Evolutionary conservation across 164 flowering plant genomes (phyloP).

Genomic region (Chloranthus sessilifolius): DNA sequence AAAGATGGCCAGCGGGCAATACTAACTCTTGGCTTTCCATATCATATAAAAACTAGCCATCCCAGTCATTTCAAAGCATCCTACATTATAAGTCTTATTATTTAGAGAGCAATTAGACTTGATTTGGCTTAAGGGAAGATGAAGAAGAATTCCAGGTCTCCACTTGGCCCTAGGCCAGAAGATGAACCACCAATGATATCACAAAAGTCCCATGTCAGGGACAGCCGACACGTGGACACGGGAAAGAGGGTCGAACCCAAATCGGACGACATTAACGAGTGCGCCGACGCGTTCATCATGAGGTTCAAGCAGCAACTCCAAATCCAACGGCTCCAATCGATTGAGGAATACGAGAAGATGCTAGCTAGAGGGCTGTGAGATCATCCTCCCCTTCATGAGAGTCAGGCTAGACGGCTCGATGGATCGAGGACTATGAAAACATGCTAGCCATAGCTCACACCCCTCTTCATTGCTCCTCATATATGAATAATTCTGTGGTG

Average conservation of each 20-base stretch:
- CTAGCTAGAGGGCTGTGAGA: constrained; percentile 43
- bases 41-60: neutral
- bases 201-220: constrained; percentile 3
- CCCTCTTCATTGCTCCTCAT: too few relatives aligned
- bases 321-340: constrained; percentile 71
- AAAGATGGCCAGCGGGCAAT: neutral
- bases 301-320: constrained; percentile 55
- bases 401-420: too few relatives aligned
- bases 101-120: neutral
- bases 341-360: constrained; percentile 66
- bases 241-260: constrained; percentile 28
- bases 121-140: neutral
- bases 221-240: constrained; percentile 3
- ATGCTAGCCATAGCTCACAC: too few relatives aligned
- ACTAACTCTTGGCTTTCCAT: neutral
- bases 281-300: constrained; percentile 72
- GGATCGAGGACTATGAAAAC: too few relatives aligned
- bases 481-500: too few relatives aligned
- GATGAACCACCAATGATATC: constrained; percentile 4
- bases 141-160: constrained; percentile 7
- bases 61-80: neutral
- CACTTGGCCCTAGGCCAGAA: constrained; percentile 7
- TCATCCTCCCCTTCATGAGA: too few relatives aligned
- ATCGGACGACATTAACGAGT: constrained; percentile 47
- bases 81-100: neutral